Percentiles rank a stretch among this genome's conserved stretches.
These are phyloP conservation scores for Rhizophagus prolifer DNA, from an alignment of 192 early-diverging fungal genomes.

Conservation along the genomic window DNA sequence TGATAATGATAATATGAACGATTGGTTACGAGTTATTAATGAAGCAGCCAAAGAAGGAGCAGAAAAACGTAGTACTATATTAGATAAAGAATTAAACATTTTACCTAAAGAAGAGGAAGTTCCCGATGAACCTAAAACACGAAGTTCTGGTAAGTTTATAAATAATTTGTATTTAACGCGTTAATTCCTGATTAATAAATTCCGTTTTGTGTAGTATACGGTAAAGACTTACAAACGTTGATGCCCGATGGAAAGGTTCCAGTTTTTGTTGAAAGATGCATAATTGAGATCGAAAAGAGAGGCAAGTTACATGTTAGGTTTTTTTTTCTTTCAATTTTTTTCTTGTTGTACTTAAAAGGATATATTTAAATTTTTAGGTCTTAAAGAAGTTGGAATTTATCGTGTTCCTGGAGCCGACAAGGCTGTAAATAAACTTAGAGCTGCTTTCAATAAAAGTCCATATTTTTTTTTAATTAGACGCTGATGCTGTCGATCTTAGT, in stretches of 20 bases:
- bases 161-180: neutral
- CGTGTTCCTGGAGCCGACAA: constrained; percentile 67
- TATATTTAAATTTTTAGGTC: constrained; percentile 33
- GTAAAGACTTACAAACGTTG: constrained; percentile 56
- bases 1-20: constrained; percentile 67
- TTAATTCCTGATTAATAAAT: neutral
- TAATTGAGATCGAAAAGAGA: constrained; percentile 68
- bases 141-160: constrained; percentile 36
- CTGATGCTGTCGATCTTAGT: constrained; percentile 54
- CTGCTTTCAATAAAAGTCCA: constrained; percentile 63
- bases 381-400: constrained; percentile 76
- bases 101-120: constrained; percentile 18
- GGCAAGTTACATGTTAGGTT: constrained; percentile 23
- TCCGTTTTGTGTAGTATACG: constrained; percentile 45
- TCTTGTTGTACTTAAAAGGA: neutral
- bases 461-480: too few relatives aligned
- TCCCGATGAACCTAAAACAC: constrained; percentile 45
- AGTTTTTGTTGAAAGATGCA: constrained; percentile 66
- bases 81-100: constrained; percentile 41
- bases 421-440: constrained; percentile 58
- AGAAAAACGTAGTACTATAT: constrained; percentile 64
- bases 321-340: neutral
- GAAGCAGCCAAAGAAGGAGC: constrained; percentile 70
- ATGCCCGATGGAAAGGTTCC: constrained; percentile 62
- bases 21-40: constrained; percentile 68